A percentile compares a stretch with the other conserved stretches of the same genome.
Conservation (phyloP, 441 rosid genomes). For the Dalechampia spathulata region DNA sequence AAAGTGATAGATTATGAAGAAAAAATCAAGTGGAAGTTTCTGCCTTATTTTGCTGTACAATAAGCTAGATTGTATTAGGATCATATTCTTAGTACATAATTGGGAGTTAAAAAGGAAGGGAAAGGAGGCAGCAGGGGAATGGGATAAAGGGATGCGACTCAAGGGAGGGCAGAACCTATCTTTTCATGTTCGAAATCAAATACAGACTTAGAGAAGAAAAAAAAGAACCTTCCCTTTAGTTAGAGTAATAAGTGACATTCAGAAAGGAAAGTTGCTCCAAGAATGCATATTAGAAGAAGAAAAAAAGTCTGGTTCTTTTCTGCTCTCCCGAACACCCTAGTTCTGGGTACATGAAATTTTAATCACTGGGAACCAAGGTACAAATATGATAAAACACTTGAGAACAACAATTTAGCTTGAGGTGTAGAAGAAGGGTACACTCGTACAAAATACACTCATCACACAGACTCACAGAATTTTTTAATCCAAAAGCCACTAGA, state of each 20-base stretch:
- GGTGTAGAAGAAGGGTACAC: too few species aligned
- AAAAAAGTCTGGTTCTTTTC: too few species aligned
- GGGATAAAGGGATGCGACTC: background rate
- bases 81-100: slow-evolving; percentile 2
- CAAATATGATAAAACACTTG: too few species aligned
- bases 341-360: background rate
- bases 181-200: background rate
- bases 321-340: too few species aligned
- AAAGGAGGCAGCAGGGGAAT: background rate
- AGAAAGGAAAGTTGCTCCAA: background rate
- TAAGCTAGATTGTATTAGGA: background rate
- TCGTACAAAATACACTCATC: too few species aligned
- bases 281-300: too few species aligned
- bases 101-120: background rate
- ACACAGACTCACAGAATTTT: too few species aligned
- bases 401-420: too few species aligned
- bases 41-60: background rate
- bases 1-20: background rate
- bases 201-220: background rate
- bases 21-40: background rate
- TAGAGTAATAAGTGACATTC: background rate
- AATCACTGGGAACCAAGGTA: background rate
- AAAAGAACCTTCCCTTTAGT: background rate
- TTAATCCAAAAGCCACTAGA: too few species aligned
- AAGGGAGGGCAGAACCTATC: too few species aligned